Percentiles rank a stretch among this genome's conserved stretches.
Evolutionary conservation across 805 yeast species (phyloP).

Genomic region (Helenozyma baotianmanensis): DNA sequence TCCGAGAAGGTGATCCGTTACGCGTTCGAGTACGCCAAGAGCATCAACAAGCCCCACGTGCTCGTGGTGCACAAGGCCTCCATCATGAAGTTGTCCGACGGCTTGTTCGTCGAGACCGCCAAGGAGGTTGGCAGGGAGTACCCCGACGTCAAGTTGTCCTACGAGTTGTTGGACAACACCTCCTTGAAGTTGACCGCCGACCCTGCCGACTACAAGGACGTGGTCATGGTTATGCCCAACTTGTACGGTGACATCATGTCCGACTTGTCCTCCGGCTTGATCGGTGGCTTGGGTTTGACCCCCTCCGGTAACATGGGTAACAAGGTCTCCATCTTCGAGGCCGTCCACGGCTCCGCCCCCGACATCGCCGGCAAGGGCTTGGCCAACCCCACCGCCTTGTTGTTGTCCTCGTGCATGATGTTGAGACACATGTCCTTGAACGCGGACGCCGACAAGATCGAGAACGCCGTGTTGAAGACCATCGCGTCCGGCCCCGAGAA

Average conservation of each 20-base stretch:
- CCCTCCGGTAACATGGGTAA: constrained; percentile 99
- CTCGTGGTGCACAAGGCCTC: constrained; percentile 97
- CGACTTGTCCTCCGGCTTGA: constrained; percentile 94
- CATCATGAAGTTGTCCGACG: constrained; percentile 97
- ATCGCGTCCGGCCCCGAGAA: constrained; percentile 94
- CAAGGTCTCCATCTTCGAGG: constrained; percentile 96
- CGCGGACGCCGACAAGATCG: constrained; percentile 77
- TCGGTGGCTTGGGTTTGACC: constrained; percentile 98
- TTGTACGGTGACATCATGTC: constrained; percentile 99
- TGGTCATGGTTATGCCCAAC: constrained; percentile 98
- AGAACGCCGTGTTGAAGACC: constrained; percentile 79
- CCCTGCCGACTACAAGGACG: constrained; percentile 81
- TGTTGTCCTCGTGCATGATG: constrained; percentile 97
- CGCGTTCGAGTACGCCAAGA: constrained; percentile 93
- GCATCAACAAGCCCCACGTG: constrained; percentile 82
- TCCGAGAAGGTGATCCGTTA: constrained; percentile 95
- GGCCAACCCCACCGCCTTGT: constrained; percentile 97
- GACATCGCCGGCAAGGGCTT: constrained; percentile 98
- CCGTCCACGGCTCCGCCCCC: constrained; percentile 99
- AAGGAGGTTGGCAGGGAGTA: constrained; percentile 84
- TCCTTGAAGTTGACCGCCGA: constrained; percentile 85
- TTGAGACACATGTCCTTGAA: constrained; percentile 95
- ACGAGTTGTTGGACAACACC: constrained; percentile 93
- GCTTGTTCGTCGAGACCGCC: constrained; percentile 90
- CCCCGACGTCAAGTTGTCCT: constrained; percentile 81